Base-by-base conservation (phyloP, 2,329 filamentous ascomycete species). In the Neonectria neomacrospora region DNA sequence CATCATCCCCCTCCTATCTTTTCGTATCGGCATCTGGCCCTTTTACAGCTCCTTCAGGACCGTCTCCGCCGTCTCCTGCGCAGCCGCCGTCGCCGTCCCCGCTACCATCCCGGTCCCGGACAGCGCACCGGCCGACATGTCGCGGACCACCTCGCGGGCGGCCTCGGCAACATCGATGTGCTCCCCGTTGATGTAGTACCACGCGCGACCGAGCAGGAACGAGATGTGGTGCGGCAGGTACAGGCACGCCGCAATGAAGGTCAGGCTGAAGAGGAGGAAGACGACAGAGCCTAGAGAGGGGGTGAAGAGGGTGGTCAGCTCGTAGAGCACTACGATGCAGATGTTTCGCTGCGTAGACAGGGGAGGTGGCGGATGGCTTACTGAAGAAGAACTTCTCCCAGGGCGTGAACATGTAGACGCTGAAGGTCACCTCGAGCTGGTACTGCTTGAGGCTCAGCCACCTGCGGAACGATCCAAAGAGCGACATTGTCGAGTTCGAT, bases 371-470 rank as follows among this genome's bases (percentile, higher is more conserved):
- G 56, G 45, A 53, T 23, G 44, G 80, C 93, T 61, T 86, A 98
- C 96, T 98, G 81, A 98, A 97, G 73, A 97, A 90, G 80, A 97
- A 95, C 80, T 97, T 97, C 84, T 99, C 96, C 55, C 91, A 94
- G 1, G 94, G 91, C 39, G 94, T 97, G 73, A 97, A 91, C 92
- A 99, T 98, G 85, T 99, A 98, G 26, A 98, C 87, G 65, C 92
- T 91, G 80, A 96, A 96, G 12, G 95, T 97, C 78, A 98, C 95
- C 82, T 99, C 96, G 78, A 98, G 94, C 84, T 98, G 96, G 84
- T 98, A 97, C 78, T 94, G 90, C 86, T 99, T 99, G 80, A 94
- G 88, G 80, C 94, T 90, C 71, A 98, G 85, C 93, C 94, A 97
- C 79, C 90, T 90, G 69, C 92, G 87, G 73, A 96, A 85, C 48